Conservation (phyloP, 768 basidiomycete species). For the Suillus spraguei region DNA sequence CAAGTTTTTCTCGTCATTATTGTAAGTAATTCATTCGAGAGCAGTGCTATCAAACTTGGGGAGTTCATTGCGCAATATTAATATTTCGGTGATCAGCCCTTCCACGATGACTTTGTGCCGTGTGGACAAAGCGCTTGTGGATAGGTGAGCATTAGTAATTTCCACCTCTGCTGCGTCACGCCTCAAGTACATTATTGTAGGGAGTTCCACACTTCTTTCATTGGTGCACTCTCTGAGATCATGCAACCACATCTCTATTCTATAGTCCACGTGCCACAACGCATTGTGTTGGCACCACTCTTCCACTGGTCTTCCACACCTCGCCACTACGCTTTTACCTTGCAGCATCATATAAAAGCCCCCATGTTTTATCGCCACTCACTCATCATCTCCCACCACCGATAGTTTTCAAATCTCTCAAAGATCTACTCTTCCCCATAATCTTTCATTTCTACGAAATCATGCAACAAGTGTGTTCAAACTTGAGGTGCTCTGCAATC, state of each 20-base stretch:
- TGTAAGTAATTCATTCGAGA: not conserved
- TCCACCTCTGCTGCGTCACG: not conserved
- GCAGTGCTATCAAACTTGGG: not conserved
- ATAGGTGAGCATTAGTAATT: not conserved
- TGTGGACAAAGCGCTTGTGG: not conserved
- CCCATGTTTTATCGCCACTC: not conserved
- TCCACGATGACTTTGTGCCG: not conserved
- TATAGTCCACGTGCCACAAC: not conserved
- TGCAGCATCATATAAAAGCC: not conserved
- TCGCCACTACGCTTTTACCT: not conserved
- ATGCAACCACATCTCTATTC: not conserved
- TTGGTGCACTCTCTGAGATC: not conserved
- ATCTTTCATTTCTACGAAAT: not conserved
- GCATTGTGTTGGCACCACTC: not conserved
- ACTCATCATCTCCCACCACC: not conserved
- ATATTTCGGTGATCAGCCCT: too few relatives aligned
- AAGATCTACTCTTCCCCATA: not conserved
- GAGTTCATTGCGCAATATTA: too few relatives aligned
- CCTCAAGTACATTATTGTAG: not conserved
- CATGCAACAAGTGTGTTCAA: not conserved
- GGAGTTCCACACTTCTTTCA: not conserved
- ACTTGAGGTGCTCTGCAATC: not conserved
- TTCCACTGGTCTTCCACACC: not conserved
- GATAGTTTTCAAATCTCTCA: not conserved
- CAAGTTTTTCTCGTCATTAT: not conserved